Evolutionary conservation across 1,284 basidiomycete genomes (phyloP), one percentile per base, ranked within the genome.

Genomic region (Cutaneotrichosporon cavernicola): DNA sequence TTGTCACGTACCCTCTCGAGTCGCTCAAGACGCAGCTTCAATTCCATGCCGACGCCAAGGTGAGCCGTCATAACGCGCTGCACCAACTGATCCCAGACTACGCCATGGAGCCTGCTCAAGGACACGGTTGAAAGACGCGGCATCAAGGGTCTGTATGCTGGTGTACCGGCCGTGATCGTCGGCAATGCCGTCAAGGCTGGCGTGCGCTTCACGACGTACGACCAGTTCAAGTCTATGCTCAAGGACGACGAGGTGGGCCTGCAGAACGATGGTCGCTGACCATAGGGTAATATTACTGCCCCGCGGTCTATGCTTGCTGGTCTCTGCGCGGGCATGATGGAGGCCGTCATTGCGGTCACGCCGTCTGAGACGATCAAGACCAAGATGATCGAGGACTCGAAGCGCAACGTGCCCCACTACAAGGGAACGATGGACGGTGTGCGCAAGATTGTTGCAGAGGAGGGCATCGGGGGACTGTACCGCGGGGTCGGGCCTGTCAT

Each of bases 291-390:
- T 84, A 87, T 97, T 38, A 90, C 87, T 64, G 89, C 93, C 0
- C 89, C 91, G 8, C 82, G 88, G 60, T 93, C 91, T 80, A 84
- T 97, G 60, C 73, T 93, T 60, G 91, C 97, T 58, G 96, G 97
- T 47, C 83, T 99, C 5, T 94, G 93, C 51, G 97, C 97, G 2
- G 96, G 97, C 11, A 89, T 97, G 87, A 89, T 85, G 77, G 96
- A 99, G 80, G 95, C 96, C 1, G 79, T 98, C 31, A 88, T 98
- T 64, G 96, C 95, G 1, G 96, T 98, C 7, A 98, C 96, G 0
- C 97, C 96, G 0, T 94, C 91, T 9, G 96, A 99, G 81, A 98
- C 96, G 0, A 97, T 99, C 84, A 99, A 99, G 78, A 99, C 96
- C n/a, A 98, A 98, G 78, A 87, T 98, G 68, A 96, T 99, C 69